Evolutionary conservation across 768 basidiomycete genomes (phyloP).

Genomic region (Grammothele lineata): DNA sequence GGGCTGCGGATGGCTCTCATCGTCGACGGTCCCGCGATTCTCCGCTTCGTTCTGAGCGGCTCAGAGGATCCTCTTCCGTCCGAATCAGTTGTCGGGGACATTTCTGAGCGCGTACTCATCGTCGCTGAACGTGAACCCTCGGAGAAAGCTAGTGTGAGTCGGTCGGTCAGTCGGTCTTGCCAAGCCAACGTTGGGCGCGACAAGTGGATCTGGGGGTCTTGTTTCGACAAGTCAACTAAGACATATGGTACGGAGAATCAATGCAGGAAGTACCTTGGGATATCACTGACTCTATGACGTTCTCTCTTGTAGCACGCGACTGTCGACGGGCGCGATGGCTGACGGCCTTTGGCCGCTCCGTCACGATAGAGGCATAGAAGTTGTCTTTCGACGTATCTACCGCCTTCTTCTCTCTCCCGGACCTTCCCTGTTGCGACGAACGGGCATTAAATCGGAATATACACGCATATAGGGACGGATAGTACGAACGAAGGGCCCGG

Average conservation of each 20-base stretch:
- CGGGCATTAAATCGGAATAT: background rate
- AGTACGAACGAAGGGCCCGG: constrained; percentile 67
- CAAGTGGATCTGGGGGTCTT: constrained; percentile 9
- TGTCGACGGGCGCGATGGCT: constrained; percentile 54
- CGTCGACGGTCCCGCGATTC: constrained; percentile 30
- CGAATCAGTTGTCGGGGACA: too few species aligned
- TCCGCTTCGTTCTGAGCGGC: constrained; percentile 43
- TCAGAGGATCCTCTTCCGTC: too few species aligned
- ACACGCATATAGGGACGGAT: background rate
- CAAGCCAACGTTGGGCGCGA: constrained; percentile 58
- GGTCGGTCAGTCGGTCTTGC: constrained; percentile 68
- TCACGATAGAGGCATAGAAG: constrained; percentile 70
- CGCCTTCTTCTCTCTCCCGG: constrained; percentile 46
- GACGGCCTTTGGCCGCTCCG: constrained; percentile 46
- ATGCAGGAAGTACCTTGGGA: background rate
- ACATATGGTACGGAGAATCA: background rate
- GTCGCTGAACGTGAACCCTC: too few species aligned
- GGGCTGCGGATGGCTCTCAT: too few species aligned
- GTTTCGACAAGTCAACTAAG: background rate
- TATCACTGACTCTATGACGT: constrained; percentile 59
- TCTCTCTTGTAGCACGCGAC: constrained; percentile 71
- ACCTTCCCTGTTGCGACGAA: constrained; percentile 50
- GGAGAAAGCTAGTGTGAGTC: constrained; percentile 25
- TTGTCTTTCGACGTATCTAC: constrained; percentile 69
- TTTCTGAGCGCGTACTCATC: too few species aligned